These are phyloP conservation scores for Tolypocladium paradoxum DNA, from an alignment of 2,329 filamentous ascomycete genomes.

Conservation along the genomic window DNA sequence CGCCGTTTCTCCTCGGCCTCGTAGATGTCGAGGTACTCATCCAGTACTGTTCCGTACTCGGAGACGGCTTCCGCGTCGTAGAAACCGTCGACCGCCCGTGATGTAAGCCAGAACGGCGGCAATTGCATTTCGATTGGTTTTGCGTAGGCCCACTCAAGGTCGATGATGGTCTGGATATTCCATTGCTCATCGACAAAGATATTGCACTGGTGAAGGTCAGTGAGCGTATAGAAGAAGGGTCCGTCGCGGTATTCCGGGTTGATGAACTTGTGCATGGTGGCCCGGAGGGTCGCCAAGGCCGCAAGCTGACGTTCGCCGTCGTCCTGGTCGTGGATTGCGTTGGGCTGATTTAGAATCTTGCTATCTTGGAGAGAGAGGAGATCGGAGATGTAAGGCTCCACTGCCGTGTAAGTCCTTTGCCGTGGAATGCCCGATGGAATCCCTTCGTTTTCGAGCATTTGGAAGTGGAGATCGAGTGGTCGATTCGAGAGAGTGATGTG, in stretches of 20 bases:
- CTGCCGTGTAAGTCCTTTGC: constrained; percentile 18
- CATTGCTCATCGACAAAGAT: constrained; percentile 20
- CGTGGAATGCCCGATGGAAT: constrained; percentile 21
- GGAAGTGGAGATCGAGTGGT: constrained; percentile 18
- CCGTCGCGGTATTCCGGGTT: constrained; percentile 12
- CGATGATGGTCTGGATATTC: constrained; percentile 18
- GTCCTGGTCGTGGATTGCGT: constrained; percentile 14
- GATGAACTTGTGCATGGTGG: constrained; percentile 12
- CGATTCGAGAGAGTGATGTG: constrained; percentile 20
- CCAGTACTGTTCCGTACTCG: not conserved
- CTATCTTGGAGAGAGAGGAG: constrained; percentile 21
- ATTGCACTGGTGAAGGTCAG: constrained; percentile 26
- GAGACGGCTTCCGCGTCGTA: not conserved
- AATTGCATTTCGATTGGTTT: constrained; percentile 12
- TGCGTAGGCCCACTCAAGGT: constrained; percentile 19
- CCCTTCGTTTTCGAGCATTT: constrained; percentile 21
- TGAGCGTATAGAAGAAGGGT: constrained; percentile 21
- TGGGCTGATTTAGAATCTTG: constrained; percentile 21
- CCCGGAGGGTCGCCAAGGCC: constrained; percentile 15
- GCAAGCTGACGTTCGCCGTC: constrained; percentile 19
- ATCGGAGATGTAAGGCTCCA: constrained; percentile 18
- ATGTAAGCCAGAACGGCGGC: constrained; percentile 17
- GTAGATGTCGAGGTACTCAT: constrained; percentile 5
- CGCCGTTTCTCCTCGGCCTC: constrained; percentile 5
- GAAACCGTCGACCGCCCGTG: constrained; percentile 2